These are phyloP conservation scores for Aspergillus bridgeri DNA, from an alignment of 495 filamentous ascomycete species.

Conservation along the genomic window DNA sequence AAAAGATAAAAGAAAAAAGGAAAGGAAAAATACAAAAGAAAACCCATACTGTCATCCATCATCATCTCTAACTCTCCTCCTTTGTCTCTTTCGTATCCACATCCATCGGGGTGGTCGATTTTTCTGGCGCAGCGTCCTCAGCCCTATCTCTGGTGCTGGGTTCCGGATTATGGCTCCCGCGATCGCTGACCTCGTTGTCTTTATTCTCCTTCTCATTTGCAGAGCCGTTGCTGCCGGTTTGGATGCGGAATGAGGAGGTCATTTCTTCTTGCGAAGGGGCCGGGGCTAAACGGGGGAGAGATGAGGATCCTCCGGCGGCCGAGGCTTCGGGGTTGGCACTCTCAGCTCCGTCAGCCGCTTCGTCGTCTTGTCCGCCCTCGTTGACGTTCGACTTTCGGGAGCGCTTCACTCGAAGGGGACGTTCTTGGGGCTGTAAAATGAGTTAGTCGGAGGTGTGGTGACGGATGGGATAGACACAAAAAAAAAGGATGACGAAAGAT, in stretches of 20 bases:
- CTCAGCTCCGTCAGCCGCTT: conserved; percentile 19
- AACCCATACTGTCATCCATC: conserved; percentile 15
- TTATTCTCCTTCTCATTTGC: conserved; percentile 26
- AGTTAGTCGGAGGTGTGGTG: conserved; percentile 7
- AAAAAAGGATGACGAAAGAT: conserved; percentile 4
- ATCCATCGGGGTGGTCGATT: conserved; percentile 40
- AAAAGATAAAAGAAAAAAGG: conserved; percentile 8
- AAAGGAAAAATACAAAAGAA: conserved; percentile 22
- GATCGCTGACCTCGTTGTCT: conserved; percentile 15
- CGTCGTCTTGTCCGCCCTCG: conserved; percentile 23
- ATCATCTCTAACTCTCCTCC: conserved; percentile 24
- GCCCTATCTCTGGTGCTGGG: conserved; percentile 15
- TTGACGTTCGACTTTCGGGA: conserved; percentile 50
- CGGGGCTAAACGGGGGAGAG: conserved; percentile 36
- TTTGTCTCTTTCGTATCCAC: conserved; percentile 38
- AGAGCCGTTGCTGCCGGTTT: conserved; percentile 28
- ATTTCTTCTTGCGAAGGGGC: conserved; percentile 42
- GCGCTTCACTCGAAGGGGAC: conserved; percentile 84
- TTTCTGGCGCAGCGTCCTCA: conserved; percentile 21
- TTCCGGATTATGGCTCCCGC: conserved; percentile 24
- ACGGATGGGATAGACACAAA: background rate
- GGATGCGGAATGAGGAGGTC: conserved; percentile 42
- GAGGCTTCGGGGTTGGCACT: conserved; percentile 15
- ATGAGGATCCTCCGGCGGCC: background rate
- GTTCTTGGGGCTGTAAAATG: conserved; percentile 73